Evolutionary conservation across 2,329 filamentous ascomycete species (phyloP).

Genomic region (Trichophyton mentagrophytes): DNA sequence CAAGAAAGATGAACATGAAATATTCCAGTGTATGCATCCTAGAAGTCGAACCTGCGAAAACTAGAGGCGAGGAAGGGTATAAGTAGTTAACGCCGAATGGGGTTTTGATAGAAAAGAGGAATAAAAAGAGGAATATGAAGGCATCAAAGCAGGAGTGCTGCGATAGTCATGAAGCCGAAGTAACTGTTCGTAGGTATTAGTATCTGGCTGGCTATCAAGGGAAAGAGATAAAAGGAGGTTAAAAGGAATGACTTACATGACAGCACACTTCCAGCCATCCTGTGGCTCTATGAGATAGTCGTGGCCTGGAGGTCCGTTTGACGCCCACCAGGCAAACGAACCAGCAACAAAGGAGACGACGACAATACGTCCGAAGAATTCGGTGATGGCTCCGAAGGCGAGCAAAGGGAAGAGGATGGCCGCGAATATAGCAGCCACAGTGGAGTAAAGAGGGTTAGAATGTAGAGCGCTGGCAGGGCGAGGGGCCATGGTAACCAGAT

Average conservation of each 20-base stretch:
- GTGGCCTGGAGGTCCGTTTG: conserved; percentile 24
- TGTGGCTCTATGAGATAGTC: conserved; percentile 26
- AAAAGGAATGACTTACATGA: conserved; percentile 21
- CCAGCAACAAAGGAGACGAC: conserved; percentile 43
- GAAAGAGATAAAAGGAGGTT: background rate
- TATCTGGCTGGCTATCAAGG: background rate
- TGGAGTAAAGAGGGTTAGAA: conserved; percentile 22
- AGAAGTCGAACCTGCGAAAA: background rate
- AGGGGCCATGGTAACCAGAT: conserved; percentile 28
- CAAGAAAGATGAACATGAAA: conserved; percentile 1
- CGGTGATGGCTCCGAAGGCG: conserved; percentile 45
- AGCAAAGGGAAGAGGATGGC: conserved; percentile 47
- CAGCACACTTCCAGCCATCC: conserved; percentile 30
- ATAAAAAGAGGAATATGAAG: background rate
- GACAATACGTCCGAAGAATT: conserved; percentile 45
- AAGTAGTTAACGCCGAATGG: background rate
- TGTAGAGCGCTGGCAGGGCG: background rate
- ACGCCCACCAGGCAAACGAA: conserved; percentile 31
- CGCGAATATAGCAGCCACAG: conserved; percentile 37
- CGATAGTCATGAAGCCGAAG: conserved; percentile 28
- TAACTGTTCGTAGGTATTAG: conserved; percentile 19
- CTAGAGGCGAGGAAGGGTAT: background rate
- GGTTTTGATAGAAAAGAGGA: background rate
- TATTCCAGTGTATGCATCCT: background rate
- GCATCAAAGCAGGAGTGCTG: conserved; percentile 28